Conservation (phyloP, 768 basidiomycete genomes). For the Calocybe cyanea region DNA sequence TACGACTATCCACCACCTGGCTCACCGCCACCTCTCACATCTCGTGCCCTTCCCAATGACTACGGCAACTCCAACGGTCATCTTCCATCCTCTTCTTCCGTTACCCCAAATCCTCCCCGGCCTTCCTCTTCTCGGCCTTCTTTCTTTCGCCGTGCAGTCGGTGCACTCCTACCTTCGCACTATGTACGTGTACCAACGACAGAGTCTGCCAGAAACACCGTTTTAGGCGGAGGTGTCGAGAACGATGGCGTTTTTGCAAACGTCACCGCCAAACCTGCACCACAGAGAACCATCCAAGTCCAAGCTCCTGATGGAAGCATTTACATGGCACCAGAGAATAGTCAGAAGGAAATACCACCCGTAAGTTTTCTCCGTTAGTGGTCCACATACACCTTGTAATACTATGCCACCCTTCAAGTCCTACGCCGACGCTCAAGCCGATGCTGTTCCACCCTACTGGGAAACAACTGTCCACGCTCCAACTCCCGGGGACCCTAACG, state of each 20-base stretch:
- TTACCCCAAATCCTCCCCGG: conserved; percentile 21
- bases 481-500: conserved; percentile 37
- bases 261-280: conserved; percentile 82
- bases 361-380: conserved; percentile 41
- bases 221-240: conserved; percentile 69
- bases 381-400: not conserved
- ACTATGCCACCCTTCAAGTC: conserved; percentile 42
- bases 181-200: conserved; percentile 52
- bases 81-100: conserved; percentile 47
- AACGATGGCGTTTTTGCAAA: conserved; percentile 97
- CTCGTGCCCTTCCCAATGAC: conserved; percentile 59
- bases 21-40: conserved; percentile 62
- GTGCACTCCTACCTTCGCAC: conserved; percentile 61
- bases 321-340: conserved; percentile 73
- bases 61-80: conserved; percentile 68
- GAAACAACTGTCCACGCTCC: conserved; percentile 93
- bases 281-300: conserved; percentile 32
- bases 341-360: conserved; percentile 80
- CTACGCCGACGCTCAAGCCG: conserved; percentile 83
- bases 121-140: conserved; percentile 36
- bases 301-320: conserved; percentile 50
- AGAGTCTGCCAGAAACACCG: conserved; percentile 26
- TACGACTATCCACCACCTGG: conserved; percentile 79
- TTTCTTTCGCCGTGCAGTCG: conserved; percentile 56
- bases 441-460: conserved; percentile 94